Evolutionary conservation across 352 stramenopile species (phyloP).

Genomic region (Achlya hypogyna): DNA sequence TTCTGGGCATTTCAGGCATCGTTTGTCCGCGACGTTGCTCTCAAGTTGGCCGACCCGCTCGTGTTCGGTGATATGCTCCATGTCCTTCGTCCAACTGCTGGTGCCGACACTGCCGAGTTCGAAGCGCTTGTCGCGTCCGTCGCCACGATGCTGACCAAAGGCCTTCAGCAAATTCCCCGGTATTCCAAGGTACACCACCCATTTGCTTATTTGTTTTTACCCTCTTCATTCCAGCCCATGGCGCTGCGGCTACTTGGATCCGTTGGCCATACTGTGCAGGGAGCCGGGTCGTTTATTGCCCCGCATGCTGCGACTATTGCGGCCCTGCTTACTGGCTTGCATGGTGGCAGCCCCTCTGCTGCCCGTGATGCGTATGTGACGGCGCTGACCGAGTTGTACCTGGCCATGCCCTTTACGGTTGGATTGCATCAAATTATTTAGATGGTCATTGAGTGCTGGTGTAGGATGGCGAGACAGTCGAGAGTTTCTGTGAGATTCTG

Average conservation of each 20-base stretch:
- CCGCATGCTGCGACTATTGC: background rate
- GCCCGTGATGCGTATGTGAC: background rate
- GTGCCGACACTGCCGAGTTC: background rate
- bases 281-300: background rate
- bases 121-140: background rate
- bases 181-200: conserved; percentile 1
- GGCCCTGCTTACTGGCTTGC: background rate
- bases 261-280: background rate
- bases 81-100: background rate
- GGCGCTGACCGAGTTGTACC: background rate
- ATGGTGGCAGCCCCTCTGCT: background rate
- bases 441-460: background rate
- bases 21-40: background rate
- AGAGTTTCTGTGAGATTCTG: background rate
- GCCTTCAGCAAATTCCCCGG: background rate
- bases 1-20: background rate
- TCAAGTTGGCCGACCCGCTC: conserved; percentile 5
- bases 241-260: background rate
- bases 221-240: background rate
- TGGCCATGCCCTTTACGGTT: background rate
- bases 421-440: background rate
- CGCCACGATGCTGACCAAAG: background rate
- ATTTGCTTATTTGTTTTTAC: background rate
- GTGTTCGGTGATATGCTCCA: conserved; percentile 3
- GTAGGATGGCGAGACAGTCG: background rate